Conservation (phyloP, 129 eudicot species). For the Helianthus annuus region DNA sequence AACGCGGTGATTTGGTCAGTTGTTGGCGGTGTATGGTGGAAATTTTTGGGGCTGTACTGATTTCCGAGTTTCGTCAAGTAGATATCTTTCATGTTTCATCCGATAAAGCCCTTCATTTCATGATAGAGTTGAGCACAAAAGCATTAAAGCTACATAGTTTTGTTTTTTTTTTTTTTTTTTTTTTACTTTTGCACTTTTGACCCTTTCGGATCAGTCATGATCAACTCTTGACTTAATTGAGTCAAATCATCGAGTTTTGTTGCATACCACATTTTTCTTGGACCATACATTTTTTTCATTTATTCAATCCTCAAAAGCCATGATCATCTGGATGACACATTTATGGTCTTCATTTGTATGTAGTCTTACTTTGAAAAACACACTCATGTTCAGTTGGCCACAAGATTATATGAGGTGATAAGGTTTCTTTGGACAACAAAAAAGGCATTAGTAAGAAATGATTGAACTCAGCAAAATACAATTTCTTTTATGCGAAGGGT, state of each 20-base stretch:
- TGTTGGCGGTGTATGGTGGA: conserved; percentile 92
- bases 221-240: conserved; percentile 24
- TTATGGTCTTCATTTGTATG: conserved; percentile 17
- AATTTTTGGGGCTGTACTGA: conserved; percentile 83
- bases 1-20: conserved; percentile 73
- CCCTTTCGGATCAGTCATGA: conserved; percentile 25
- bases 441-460: conserved; percentile 15
- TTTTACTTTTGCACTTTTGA: conserved; percentile 11
- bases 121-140: conserved; percentile 23
- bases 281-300: background rate
- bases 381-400: conserved; percentile 1
- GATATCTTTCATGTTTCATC: conserved; percentile 19
- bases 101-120: conserved; percentile 20
- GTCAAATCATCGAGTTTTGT: conserved; percentile 24
- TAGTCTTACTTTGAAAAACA: conserved; percentile 22
- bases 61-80: conserved; percentile 32
- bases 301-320: background rate
- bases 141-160: conserved; percentile 6
- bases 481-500: background rate
- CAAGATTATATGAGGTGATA: conserved; percentile 35
- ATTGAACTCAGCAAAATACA: background rate
- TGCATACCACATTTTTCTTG: conserved; percentile 4
- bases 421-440: conserved; percentile 24
- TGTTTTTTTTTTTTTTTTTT: background rate
- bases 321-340: conserved; percentile 1